phyloP scores from a whole-genome alignment of 768 basidiomycete species.

The Crepidotus variabilis region DNA sequence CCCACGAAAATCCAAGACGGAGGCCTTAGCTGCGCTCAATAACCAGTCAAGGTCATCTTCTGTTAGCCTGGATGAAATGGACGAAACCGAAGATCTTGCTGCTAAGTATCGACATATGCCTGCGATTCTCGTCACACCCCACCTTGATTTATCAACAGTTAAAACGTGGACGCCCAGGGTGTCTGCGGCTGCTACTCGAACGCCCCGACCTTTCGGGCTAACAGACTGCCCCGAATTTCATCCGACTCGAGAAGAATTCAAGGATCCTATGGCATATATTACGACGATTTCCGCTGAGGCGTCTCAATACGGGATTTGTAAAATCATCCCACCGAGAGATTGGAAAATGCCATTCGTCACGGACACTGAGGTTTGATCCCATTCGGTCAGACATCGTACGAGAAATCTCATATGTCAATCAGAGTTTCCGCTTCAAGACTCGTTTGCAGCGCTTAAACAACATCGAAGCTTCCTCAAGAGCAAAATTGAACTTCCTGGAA shows the following conservation, averaged over 20 bases:
- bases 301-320: constrained; percentile 84
- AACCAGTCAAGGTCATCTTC: constrained; percentile 59
- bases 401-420: constrained; percentile 33
- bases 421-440: constrained; percentile 95
- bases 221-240: constrained; percentile 87
- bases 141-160: constrained; percentile 66
- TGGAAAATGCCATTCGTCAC: constrained; percentile 98
- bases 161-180: constrained; percentile 59
- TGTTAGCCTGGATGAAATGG: constrained; percentile 50
- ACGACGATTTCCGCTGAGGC: constrained; percentile 72
- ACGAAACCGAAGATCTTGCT: constrained; percentile 42
- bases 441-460: constrained; percentile 92
- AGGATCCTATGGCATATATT: constrained; percentile 93
- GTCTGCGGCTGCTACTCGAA: constrained; percentile 29
- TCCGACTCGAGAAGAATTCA: constrained; percentile 89
- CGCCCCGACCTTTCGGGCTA: constrained; percentile 78
- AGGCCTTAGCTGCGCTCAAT: constrained; percentile 77
- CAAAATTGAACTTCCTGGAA: constrained; percentile 96
- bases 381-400: constrained; percentile 8
- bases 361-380: constrained; percentile 79
- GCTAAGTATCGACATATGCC: constrained; percentile 45
- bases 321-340: constrained; percentile 87
- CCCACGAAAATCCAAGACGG: constrained; percentile 88
- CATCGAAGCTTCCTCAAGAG: constrained; percentile 94
- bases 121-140: constrained; percentile 60